Base-by-base conservation (phyloP, 192 early-diverging fungal species). In the Chytriomyces confervae region DNA sequence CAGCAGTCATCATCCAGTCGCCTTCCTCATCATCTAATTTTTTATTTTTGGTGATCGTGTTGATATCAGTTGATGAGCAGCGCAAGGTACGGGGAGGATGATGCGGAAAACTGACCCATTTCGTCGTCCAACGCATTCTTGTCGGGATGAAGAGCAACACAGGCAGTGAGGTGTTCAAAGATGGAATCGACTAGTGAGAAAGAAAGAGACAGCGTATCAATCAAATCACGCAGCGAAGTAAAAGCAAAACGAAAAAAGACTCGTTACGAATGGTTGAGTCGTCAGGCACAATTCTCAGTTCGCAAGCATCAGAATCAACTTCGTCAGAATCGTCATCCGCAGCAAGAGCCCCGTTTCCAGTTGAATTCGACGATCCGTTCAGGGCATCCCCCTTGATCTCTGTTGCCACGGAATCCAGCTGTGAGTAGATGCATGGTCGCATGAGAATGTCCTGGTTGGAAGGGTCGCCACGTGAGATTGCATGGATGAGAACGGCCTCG, bases 121-220 rank as follows among this genome's bases (percentile, higher is more conserved):
- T 72, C 82, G 0, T 81, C 82, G 7, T 84, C 81, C 46, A 81
- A 80, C 67, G 76, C 80, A 36, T 87, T 84, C 61, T 84, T 78
- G 72, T 93, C 92, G n/a, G 91, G 92, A 66, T 93, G 92, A 1
- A 92, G 78, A 4, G 88, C 86, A 3, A 90, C 90, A 72, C 92
- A 93, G 18, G 90, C 83, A 6, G 90, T 87, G 49, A 93, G 65
- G 45, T 88, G 89, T 61, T 89, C 81, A 84, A 88, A 93, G 23
- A 93, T 86, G 10, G 80, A 77, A 29, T 93, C 92, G 83, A 93
- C 91, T 93, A 79, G 3, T 49, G 66, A 1, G 29, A 50, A 50
- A 46, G 24, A 66, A 45, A 44, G 0, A 75, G 61, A 27, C 76
- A 62, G 20, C 24, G 0, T 27, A 11, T 44, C 20, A 48, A 43